Conservation (phyloP, 2,329 filamentous ascomycete species). For the Didymosphaeria variabile region DNA sequence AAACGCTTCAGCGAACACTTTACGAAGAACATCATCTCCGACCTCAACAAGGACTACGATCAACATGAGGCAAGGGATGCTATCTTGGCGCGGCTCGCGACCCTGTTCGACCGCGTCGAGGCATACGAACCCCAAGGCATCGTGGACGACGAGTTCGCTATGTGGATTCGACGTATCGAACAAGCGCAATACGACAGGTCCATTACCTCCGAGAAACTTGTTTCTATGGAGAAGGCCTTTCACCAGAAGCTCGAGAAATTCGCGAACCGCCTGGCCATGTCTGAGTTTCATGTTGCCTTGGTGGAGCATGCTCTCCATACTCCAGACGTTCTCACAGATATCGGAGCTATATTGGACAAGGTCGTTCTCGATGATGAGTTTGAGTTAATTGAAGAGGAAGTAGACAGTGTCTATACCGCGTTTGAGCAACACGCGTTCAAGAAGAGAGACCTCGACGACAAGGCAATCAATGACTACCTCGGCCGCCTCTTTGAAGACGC, state of each 20-base stretch:
- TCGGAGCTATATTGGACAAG: constrained; percentile 27
- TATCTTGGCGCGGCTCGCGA: constrained; percentile 41
- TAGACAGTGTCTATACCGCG: constrained; percentile 61
- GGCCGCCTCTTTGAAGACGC: constrained; percentile 22
- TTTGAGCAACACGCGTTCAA: constrained; percentile 35
- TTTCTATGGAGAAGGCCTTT: constrained; percentile 59
- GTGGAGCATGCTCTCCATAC: constrained; percentile 47
- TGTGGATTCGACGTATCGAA: constrained; percentile 62
- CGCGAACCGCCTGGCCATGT: constrained; percentile 64
- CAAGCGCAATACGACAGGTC: constrained; percentile 65
- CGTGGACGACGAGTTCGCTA: constrained; percentile 47
- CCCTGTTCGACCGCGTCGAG: constrained; percentile 49
- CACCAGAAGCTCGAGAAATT: constrained; percentile 59
- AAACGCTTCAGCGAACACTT: constrained; percentile 62
- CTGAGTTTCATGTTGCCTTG: constrained; percentile 65
- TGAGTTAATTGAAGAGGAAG: constrained; percentile 62
- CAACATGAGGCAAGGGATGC: constrained; percentile 31
- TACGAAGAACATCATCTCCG: constrained; percentile 54
- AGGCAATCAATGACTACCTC: constrained; percentile 34
- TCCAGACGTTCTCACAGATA: constrained; percentile 34
- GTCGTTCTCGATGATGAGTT: constrained; percentile 49
- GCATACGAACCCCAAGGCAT: constrained; percentile 44
- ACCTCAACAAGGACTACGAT: constrained; percentile 34
- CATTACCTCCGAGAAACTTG: constrained; percentile 57
- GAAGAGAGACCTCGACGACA: constrained; percentile 25